A percentile compares a stretch with the other conserved stretches of the same genome.
phyloP scores from a whole-genome alignment of 148 eudicot species.

The Rhododendron griersonianum region DNA sequence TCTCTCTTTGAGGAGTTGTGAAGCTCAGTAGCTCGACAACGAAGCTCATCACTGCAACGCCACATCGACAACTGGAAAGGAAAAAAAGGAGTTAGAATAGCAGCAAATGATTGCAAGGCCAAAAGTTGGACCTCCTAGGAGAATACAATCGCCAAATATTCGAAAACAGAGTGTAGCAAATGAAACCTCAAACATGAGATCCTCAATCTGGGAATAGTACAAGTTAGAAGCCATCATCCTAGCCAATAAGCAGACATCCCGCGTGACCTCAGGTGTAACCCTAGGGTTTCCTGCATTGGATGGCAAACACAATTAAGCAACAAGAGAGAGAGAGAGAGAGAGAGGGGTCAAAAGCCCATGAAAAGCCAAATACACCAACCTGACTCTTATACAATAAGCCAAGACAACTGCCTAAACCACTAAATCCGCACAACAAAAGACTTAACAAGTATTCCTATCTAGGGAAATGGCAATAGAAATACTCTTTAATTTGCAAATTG shows the following conservation, averaged over 20 bases:
- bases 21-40: conserved; percentile 69
- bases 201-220: conserved; percentile 95
- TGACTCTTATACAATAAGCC: not conserved
- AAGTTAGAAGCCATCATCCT: conserved; percentile 99
- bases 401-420: not conserved
- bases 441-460: not conserved
- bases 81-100: not conserved
- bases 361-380: not conserved
- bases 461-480: not conserved
- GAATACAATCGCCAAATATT: not conserved
- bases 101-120: not conserved
- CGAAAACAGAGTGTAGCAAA: not conserved
- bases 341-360: too few relatives aligned
- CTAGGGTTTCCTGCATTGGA: conserved; percentile 80
- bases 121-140: not conserved
- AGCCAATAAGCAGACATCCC: conserved; percentile 97
- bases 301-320: conserved; percentile 12
- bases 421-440: not conserved
- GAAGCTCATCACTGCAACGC: conserved; percentile 95
- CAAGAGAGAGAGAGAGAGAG: not conserved
- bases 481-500: not conserved
- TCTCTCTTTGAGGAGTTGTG: conserved; percentile 67
- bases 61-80: conserved; percentile 87
- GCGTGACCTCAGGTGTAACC: conserved; percentile 99
- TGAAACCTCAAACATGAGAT: conserved; percentile 97